Percentiles rank a stretch among this genome's conserved stretches.
Evolutionary conservation across 176 grass and related monocot species (phyloP).

Genomic region (Musa beccarii): DNA sequence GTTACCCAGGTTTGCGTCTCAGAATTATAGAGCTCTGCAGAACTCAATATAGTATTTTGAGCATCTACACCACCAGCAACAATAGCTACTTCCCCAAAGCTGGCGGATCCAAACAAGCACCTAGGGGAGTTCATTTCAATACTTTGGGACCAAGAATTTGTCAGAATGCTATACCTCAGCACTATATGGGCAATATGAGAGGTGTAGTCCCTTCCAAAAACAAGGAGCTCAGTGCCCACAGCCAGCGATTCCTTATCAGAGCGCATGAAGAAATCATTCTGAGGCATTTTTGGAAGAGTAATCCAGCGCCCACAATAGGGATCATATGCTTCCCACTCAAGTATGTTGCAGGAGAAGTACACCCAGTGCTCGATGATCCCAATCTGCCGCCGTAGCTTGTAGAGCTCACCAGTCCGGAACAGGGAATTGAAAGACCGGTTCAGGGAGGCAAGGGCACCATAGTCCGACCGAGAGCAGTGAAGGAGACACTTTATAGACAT

Average conservation of each 20-base stretch:
- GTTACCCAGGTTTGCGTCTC: constrained; percentile 62
- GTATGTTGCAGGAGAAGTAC: constrained; percentile 85
- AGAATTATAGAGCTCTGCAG: constrained; percentile 83
- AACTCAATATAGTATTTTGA: constrained; percentile 43
- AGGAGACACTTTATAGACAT: constrained; percentile 80
- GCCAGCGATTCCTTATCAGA: constrained; percentile 90
- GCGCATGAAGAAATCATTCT: constrained; percentile 82
- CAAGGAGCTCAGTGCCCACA: constrained; percentile 84
- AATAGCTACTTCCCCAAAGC: constrained; percentile 79
- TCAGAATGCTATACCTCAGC: constrained; percentile 83
- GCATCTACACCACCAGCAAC: constrained; percentile 78
- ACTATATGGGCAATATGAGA: constrained; percentile 46
- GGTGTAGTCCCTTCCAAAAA: constrained; percentile 73
- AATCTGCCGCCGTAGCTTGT: constrained; percentile 46
- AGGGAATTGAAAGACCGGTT: constrained; percentile 53
- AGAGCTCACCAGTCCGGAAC: constrained; percentile 61
- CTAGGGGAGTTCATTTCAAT: constrained; percentile 80
- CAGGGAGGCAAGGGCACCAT: constrained; percentile 65
- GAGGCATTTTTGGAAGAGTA: constrained; percentile 82
- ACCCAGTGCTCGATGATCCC: constrained; percentile 93
- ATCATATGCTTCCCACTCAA: constrained; percentile 94
- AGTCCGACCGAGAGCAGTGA: constrained; percentile 67
- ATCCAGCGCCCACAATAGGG: constrained; percentile 74
- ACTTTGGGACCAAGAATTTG: constrained; percentile 78
- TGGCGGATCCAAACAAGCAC: constrained; percentile 95